Percentiles rank a stretch among this genome's conserved stretches.
These are phyloP conservation scores for Cystofilobasidium bisporidii DNA, from an alignment of 768 basidiomycete species.

Conservation along the genomic window DNA sequence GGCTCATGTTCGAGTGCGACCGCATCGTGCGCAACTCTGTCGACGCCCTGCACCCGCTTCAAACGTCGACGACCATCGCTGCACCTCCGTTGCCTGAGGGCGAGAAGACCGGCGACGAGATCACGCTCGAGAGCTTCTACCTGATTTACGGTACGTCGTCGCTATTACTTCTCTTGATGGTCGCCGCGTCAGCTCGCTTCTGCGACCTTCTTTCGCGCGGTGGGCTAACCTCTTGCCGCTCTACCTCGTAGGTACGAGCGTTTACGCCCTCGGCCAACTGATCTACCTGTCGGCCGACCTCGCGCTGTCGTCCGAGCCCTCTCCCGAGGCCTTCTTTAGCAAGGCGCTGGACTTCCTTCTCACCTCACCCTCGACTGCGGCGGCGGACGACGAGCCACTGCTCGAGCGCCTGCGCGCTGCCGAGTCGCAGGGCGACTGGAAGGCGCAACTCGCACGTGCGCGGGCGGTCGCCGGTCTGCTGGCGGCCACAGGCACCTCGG, in stretches of 20 bases:
- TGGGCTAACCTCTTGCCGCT: background rate
- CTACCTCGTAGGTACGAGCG: conserved; percentile 3
- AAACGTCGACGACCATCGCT: background rate
- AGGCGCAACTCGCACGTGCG: background rate
- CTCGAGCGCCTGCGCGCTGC: background rate
- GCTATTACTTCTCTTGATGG: background rate
- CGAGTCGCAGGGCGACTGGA: background rate
- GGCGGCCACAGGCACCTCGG: background rate
- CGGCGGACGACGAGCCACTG: too few species aligned
- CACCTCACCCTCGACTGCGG: background rate
- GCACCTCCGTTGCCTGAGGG: background rate
- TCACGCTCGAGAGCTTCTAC: conserved; percentile 9
- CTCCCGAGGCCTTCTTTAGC: background rate
- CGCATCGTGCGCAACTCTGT: conserved; percentile 19
- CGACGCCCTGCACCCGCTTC: conserved; percentile 11
- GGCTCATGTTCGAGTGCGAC: conserved; percentile 23
- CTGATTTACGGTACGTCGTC: conserved; percentile 19
- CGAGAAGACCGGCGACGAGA: background rate
- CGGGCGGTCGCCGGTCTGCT: conserved; percentile 3
- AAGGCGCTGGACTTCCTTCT: conserved; percentile 7
- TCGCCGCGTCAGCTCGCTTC: background rate
- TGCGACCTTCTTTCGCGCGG: background rate
- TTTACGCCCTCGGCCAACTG: background rate
- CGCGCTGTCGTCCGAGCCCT: conserved; percentile 3
- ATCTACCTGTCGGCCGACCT: conserved; percentile 1